phyloP scores from a whole-genome alignment of 2,329 filamentous ascomycete genomes.

The Xylaria sp. region DNA sequence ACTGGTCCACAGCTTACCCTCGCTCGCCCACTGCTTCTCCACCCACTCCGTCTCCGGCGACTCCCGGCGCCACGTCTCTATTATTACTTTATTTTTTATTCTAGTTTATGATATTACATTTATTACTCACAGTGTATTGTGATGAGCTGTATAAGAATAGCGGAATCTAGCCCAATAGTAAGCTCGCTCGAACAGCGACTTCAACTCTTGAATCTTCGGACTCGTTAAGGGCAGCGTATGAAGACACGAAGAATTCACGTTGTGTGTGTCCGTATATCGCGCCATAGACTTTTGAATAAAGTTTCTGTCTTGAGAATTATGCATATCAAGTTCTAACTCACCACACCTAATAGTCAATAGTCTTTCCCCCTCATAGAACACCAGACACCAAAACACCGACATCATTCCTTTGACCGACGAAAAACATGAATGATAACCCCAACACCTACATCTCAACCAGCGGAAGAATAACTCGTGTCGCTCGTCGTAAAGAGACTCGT shows the following conservation, averaged over 20 bases:
- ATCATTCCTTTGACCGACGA: neutral
- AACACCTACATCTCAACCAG: neutral
- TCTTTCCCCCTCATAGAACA: neutral
- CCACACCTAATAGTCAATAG: neutral
- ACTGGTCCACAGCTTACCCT: conserved; percentile 30
- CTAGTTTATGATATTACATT: too few relatives aligned
- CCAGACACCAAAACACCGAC: neutral
- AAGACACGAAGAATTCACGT: neutral
- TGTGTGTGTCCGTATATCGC: neutral
- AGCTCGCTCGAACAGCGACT: neutral
- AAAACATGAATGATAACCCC: conserved; percentile 1
- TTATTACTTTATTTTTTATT: too few relatives aligned
- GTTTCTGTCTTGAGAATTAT: neutral
- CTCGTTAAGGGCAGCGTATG: neutral
- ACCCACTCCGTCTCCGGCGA: conserved; percentile 14
- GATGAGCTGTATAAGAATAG: too few relatives aligned
- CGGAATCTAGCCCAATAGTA: too few relatives aligned
- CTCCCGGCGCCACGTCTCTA: too few relatives aligned
- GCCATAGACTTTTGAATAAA: neutral
- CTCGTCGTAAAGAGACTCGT: conserved; percentile 22
- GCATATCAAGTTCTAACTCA: neutral
- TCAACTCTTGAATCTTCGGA: neutral
- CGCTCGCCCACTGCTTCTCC: conserved; percentile 14
- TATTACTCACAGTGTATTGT: too few relatives aligned
- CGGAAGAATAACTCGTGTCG: neutral